phyloP scores from a whole-genome alignment of 2,329 filamentous ascomycete species.

The Lasiodiplodia gonubiensis region DNA sequence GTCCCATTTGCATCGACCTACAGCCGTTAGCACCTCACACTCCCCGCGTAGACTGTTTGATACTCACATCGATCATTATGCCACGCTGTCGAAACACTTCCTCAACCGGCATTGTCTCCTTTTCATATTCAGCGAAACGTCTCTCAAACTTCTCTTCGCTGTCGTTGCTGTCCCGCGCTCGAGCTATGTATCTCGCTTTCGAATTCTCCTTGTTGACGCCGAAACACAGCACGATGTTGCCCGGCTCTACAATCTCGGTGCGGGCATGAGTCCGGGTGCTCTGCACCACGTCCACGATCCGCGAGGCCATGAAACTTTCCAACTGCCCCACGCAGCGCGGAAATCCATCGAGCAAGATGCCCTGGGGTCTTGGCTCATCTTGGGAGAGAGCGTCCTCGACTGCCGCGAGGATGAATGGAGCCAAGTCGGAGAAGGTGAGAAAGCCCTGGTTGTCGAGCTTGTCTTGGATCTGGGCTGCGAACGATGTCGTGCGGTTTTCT shows the following conservation, averaged over 20 bases:
- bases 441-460: conserved; percentile 23
- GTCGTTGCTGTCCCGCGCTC: conserved; percentile 4
- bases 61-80: background rate
- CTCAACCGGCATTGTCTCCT: background rate
- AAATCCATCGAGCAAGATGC: conserved; percentile 33
- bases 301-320: background rate
- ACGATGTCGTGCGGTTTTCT: background rate
- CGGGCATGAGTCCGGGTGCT: too few species aligned
- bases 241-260: too few species aligned
- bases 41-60: background rate
- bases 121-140: conserved; percentile 10
- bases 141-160: conserved; percentile 15
- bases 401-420: conserved; percentile 26
- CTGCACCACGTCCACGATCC: too few species aligned
- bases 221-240: conserved; percentile 15
- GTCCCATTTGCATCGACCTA: conserved; percentile 12
- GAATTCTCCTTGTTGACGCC: background rate
- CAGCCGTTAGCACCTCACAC: background rate
- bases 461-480: conserved; percentile 10
- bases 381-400: conserved; percentile 14
- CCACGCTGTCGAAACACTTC: background rate
- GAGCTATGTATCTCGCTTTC: background rate
- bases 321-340: conserved; percentile 29
- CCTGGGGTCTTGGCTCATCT: background rate
- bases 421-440: conserved; percentile 28